Percentiles rank a stretch among this genome's conserved stretches.
These are phyloP conservation scores for Leccinellum albellum DNA, from an alignment of 768 basidiomycete genomes.

Conservation along the genomic window DNA sequence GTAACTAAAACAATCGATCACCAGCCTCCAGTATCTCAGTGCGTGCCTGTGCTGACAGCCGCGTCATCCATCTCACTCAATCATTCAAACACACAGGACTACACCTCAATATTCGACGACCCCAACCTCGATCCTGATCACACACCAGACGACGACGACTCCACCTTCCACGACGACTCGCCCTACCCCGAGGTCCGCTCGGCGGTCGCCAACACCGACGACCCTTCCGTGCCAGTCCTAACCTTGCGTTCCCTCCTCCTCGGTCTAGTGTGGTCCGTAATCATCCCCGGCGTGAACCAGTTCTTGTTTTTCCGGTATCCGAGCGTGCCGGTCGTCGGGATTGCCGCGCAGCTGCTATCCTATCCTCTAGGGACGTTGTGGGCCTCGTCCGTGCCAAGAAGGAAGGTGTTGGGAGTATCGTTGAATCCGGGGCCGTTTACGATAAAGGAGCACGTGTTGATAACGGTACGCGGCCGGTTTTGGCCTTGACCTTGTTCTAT, in stretches of 20 bases:
- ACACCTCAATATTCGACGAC: conserved; percentile 13
- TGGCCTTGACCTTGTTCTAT: conserved; percentile 19
- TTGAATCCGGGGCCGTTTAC: conserved; percentile 76
- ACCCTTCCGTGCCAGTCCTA: conserved; percentile 54
- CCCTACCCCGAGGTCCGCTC: conserved; percentile 73
- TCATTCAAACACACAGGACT: background rate
- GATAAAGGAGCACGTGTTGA: conserved; percentile 72
- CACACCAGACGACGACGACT: background rate
- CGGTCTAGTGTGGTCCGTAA: conserved; percentile 65
- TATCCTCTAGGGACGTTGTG: conserved; percentile 64
- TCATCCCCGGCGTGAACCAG: conserved; percentile 66
- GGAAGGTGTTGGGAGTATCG: conserved; percentile 53
- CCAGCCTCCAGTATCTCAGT: conserved; percentile 20
- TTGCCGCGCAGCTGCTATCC: conserved; percentile 69
- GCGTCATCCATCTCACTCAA: background rate
- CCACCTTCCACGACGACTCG: conserved; percentile 51
- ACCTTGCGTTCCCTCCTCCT: conserved; percentile 71
- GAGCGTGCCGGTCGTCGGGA: conserved; percentile 54
- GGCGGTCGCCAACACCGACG: conserved; percentile 68
- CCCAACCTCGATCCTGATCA: conserved; percentile 25
- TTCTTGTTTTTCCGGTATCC: conserved; percentile 80
- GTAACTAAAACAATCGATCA: background rate
- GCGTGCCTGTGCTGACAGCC: background rate
- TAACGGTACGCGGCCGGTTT: conserved; percentile 41
- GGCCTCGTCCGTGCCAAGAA: conserved; percentile 50